Base-by-base conservation (phyloP, 2,329 filamentous ascomycete species). In the Aspergillus sp. region DNA sequence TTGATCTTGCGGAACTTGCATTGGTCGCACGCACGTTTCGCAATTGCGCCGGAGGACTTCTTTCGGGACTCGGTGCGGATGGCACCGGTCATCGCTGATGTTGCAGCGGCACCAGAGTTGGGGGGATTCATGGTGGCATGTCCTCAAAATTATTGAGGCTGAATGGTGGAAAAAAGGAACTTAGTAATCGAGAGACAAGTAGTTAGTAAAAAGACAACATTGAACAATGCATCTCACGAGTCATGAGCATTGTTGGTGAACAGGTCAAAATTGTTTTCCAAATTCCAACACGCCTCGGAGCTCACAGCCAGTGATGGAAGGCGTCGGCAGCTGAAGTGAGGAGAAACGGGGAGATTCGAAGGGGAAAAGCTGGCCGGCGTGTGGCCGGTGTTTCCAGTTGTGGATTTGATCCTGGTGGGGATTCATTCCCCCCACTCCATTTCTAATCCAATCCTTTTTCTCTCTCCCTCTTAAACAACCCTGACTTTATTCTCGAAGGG, bases 1-100 rank as follows among this genome's bases (percentile, higher is more conserved):
- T 71, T 79, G 68, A 69, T 75, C 65, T 73, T 77, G 61, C 72
- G 71, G 36, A 76, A 68, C 58, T 76, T 78, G 71, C 77, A 79
- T 57, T 78, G 75, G 60, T 79, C 77, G 62, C 77, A 79, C 1
- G 77, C 77, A n/a, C 77, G 64, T 61, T 72, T 73, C 10, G 71
- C 71, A 52, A 72, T 70, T 32, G 63, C 30, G 28, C 63, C 55
- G 23, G 60, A 55, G 17, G 64, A 51, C 59, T 69, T 72, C 53
- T 63, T 69, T 58, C 67, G 68, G 58, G 63, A 61, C 21, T 65
- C 57, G 3, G 69, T 63, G 49, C 70, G 70, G 45, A 71, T 70
- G 17, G 69, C 54, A 19, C 64, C 63, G 36, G 53, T 55, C 39
- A 64, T 59, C 28, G 68, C 55, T 45, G 69, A 65, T 60, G 62